These are phyloP conservation scores for Wallacemonas sp. DNA, from an alignment of 208 protist species.

Conservation along the genomic window DNA sequence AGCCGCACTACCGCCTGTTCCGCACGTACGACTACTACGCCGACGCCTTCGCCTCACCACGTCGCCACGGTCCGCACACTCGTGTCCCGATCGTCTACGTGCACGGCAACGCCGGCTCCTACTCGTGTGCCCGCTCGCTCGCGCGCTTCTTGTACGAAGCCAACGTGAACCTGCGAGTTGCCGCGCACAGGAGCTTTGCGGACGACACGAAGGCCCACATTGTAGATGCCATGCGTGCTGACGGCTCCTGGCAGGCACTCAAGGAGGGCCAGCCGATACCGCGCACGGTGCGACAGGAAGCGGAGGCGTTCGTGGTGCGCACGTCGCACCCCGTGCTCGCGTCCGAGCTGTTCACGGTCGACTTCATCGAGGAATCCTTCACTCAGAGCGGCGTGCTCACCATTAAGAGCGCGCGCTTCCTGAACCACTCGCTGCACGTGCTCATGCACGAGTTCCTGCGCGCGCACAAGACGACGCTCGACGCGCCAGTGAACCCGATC, in stretches of 20 bases:
- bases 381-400: slow-evolving; percentile 60
- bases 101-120: slow-evolving; percentile 83
- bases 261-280: slow-evolving; percentile 40
- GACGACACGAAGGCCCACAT: background rate
- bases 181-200: slow-evolving; percentile 4
- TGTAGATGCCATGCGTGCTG: slow-evolving; percentile 19
- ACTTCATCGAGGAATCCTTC: slow-evolving; percentile 74
- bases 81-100: slow-evolving; percentile 75
- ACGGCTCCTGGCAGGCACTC: slow-evolving; percentile 16
- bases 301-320: slow-evolving; percentile 45
- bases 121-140: slow-evolving; percentile 67
- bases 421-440: slow-evolving; percentile 65
- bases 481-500: slow-evolving; percentile 1
- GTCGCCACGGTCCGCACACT: slow-evolving; percentile 25
- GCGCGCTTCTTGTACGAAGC: slow-evolving; percentile 71
- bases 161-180: slow-evolving; percentile 28
- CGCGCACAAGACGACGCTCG: slow-evolving; percentile 43
- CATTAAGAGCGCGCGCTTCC: slow-evolving; percentile 67
- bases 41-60: slow-evolving; percentile 45
- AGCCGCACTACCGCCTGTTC: slow-evolving; percentile 62
- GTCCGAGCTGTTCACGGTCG: slow-evolving; percentile 62
- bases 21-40: slow-evolving; percentile 68
- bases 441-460: slow-evolving; percentile 45
- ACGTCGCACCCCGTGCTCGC: slow-evolving; percentile 54
- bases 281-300: slow-evolving; percentile 28